Percentiles rank a stretch among this genome's conserved stretches.
Conservation (phyloP, 768 basidiomycete species). For the Termitomyces sp. region DNA sequence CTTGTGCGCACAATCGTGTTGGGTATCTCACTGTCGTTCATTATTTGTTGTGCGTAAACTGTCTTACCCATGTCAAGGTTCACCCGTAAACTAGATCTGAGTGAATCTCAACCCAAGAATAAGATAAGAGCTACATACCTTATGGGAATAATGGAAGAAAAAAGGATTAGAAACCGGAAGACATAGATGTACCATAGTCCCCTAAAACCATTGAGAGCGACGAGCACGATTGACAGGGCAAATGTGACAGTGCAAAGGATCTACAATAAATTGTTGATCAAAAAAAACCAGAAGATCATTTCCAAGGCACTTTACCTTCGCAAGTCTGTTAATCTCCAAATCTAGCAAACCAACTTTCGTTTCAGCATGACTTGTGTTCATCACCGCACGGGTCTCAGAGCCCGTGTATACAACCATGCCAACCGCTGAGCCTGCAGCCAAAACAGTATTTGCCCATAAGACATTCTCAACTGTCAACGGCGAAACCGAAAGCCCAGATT, state of each 20-base stretch:
- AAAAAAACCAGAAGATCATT: neutral
- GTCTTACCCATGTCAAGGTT: slow-evolving; percentile 99
- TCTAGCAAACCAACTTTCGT: slow-evolving; percentile 93
- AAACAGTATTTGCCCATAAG: slow-evolving; percentile 95
- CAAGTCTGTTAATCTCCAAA: slow-evolving; percentile 90
- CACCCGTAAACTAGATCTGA: slow-evolving; percentile 74
- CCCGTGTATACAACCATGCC: slow-evolving; percentile 96
- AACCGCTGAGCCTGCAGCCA: slow-evolving; percentile 90
- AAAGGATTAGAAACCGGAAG: slow-evolving; percentile 93
- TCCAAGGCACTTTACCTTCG: slow-evolving; percentile 74
- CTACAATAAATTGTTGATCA: slow-evolving; percentile 31
- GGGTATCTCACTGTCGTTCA: slow-evolving; percentile 90
- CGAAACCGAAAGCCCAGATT: slow-evolving; percentile 48
- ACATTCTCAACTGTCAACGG: slow-evolving; percentile 95
- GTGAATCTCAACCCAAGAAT: neutral
- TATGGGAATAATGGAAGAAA: slow-evolving; percentile 99
- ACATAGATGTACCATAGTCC: slow-evolving; percentile 96
- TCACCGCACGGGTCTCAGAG: slow-evolving; percentile 90
- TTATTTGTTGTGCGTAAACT: slow-evolving; percentile 93
- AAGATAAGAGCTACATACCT: slow-evolving; percentile 52
- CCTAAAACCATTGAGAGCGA: slow-evolving; percentile 93
- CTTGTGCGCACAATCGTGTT: slow-evolving; percentile 96
- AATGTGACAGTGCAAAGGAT: slow-evolving; percentile 95
- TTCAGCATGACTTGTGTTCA: slow-evolving; percentile 97
- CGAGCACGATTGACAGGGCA: slow-evolving; percentile 82